These are phyloP conservation scores for Rhamnella rubrinervis DNA, from an alignment of 331 rosid species.

Conservation along the genomic window DNA sequence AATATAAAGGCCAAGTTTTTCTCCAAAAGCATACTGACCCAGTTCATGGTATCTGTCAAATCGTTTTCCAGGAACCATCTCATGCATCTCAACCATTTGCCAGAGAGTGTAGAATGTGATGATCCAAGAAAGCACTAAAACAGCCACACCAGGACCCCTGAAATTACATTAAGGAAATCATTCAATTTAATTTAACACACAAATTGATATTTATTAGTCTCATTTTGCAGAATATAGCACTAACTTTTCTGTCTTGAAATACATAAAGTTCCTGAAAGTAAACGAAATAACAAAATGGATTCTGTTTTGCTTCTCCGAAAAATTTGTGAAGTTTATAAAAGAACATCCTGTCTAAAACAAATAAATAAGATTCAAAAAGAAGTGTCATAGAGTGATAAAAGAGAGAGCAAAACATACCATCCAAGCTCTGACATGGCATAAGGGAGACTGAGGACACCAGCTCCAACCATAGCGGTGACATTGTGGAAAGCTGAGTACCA, in stretches of 20 bases:
- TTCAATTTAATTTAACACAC: no score
- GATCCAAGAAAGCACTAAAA: slow-evolving; percentile 76
- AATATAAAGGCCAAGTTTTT: slow-evolving; percentile 83
- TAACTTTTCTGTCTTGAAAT: no score
- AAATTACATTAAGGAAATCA: neutral
- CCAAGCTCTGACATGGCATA: slow-evolving; percentile 89
- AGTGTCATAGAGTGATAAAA: no score
- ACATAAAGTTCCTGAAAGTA: no score
- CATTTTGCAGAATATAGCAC: no score
- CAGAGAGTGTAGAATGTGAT: slow-evolving; percentile 84
- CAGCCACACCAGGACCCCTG: slow-evolving; percentile 92
- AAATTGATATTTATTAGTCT: no score
- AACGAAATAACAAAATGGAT: no score
- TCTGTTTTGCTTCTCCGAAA: no score
- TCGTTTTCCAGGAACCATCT: slow-evolving; percentile 86
- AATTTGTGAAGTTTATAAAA: no score
- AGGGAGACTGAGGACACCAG: slow-evolving; percentile 96
- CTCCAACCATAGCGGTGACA: slow-evolving; percentile 98
- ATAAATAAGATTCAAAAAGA: neutral
- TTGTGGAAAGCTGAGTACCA: slow-evolving; percentile 97
- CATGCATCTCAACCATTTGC: slow-evolving; percentile 99
- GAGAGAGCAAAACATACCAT: slow-evolving; percentile 15
- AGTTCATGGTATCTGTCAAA: slow-evolving; percentile 92
- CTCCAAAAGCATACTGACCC: slow-evolving; percentile 89
- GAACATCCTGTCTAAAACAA: no score